These are phyloP conservation scores for Inonotus obliquus DNA, from an alignment of 1,284 basidiomycete species.

Conservation along the genomic window DNA sequence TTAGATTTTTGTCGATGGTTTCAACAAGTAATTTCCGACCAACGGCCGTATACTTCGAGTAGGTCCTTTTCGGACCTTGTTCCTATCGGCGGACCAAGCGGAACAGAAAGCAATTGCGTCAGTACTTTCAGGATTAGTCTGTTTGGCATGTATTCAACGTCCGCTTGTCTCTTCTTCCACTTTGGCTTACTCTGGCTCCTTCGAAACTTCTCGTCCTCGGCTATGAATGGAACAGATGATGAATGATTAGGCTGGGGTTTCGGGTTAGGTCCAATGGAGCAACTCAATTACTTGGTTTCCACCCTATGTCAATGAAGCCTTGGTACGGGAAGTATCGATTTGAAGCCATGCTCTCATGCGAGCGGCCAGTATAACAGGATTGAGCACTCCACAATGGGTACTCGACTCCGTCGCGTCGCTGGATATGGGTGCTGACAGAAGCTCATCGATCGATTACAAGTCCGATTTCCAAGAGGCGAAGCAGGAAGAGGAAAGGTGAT, in stretches of 20 bases:
- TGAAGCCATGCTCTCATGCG: neutral
- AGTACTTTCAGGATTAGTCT: neutral
- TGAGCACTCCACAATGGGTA: neutral
- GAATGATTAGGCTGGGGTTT: neutral
- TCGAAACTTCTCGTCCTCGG: neutral
- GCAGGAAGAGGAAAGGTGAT: neutral
- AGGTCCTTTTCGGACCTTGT: neutral
- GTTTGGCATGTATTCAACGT: neutral
- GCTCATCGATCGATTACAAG: neutral
- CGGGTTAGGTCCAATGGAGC: neutral
- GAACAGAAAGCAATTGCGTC: neutral
- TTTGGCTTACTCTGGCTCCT: neutral
- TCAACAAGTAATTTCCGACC: neutral
- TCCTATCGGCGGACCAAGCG: neutral
- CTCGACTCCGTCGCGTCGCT: neutral
- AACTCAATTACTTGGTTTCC: neutral
- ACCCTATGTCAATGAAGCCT: neutral
- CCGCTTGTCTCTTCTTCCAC: neutral
- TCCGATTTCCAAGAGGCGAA: neutral
- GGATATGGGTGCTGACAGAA: neutral
- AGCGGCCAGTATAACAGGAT: neutral
- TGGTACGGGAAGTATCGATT: neutral
- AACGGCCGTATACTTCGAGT: neutral
- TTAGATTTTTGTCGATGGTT: neutral
- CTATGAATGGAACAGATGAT: neutral